phyloP scores from a whole-genome alignment of 1,284 basidiomycete species.

The Prillingera fragicola region DNA sequence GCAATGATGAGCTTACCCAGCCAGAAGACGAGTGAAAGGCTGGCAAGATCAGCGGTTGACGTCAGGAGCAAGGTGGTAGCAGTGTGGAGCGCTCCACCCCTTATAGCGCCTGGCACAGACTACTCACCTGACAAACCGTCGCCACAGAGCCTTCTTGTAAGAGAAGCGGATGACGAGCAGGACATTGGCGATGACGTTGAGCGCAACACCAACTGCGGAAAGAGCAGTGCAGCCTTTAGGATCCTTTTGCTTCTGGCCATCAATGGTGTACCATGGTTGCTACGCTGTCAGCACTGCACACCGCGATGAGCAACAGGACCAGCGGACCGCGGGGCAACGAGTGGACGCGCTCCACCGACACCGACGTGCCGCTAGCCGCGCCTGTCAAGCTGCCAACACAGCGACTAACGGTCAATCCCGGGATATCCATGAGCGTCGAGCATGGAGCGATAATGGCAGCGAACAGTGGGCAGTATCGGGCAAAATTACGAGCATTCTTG shows the following conservation, averaged over 20 bases:
- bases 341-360: too few species aligned
- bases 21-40: constrained; percentile 48
- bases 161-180: constrained; percentile 50
- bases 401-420: constrained; percentile 43
- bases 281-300: constrained; percentile 1
- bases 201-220: constrained; percentile 45
- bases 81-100: too few species aligned
- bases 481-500: constrained; percentile 8
- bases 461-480: constrained; percentile 41
- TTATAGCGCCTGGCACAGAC: too few species aligned
- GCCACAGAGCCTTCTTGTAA: constrained; percentile 30
- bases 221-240: constrained; percentile 41
- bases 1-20: constrained; percentile 47
- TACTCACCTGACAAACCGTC: constrained; percentile 31
- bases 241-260: constrained; percentile 35
- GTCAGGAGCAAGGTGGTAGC: background rate
- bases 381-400: too few species aligned
- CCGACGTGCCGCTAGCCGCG: too few species aligned
- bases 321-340: too few species aligned
- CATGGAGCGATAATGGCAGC: constrained; percentile 49
- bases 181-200: constrained; percentile 49
- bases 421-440: constrained; percentile 50
- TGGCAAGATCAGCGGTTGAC: constrained; percentile 5
- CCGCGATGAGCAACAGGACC: too few species aligned
- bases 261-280: constrained; percentile 43